phyloP scores from a whole-genome alignment of 257 asterid species.

The Plantago major region DNA sequence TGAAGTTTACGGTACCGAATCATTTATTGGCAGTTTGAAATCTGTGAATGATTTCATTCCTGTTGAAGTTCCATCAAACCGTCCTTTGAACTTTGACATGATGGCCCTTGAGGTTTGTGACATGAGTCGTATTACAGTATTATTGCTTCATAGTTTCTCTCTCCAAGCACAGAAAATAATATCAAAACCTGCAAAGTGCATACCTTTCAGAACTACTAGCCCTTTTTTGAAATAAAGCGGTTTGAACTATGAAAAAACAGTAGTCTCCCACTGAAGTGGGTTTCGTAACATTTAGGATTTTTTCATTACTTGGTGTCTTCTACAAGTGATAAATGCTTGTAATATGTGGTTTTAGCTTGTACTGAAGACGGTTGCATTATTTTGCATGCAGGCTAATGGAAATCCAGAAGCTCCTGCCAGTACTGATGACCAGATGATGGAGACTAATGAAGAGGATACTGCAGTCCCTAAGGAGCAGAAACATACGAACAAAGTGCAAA shows the following conservation, averaged over 20 bases:
- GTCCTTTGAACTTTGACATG: constrained; percentile 63
- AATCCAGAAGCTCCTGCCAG: constrained; percentile 19
- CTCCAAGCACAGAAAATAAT: no score
- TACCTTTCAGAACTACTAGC: no score
- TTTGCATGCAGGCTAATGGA: constrained; percentile 46
- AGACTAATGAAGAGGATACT: constrained; percentile 40
- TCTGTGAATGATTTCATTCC: constrained; percentile 70
- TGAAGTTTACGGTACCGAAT: constrained; percentile 81
- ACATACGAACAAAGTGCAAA: constrained; percentile 46
- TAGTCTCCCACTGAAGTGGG: no score
- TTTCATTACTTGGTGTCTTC: neutral
- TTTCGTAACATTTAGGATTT: no score
- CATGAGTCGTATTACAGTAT: no score
- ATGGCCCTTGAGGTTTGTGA: constrained; percentile 64
- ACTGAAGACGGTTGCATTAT: neutral
- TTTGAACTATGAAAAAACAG: no score
- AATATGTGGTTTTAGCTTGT: neutral
- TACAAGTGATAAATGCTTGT: neutral
- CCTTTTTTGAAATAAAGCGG: no score
- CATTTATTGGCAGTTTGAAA: constrained; percentile 94
- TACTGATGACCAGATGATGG: constrained; percentile 55
- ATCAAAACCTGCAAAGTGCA: no score
- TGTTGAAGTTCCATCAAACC: constrained; percentile 68
- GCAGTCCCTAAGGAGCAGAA: constrained; percentile 33
- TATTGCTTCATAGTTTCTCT: no score